Conservation (phyloP, 495 filamentous ascomycete species). For the Penicillium egyptiacum region DNA sequence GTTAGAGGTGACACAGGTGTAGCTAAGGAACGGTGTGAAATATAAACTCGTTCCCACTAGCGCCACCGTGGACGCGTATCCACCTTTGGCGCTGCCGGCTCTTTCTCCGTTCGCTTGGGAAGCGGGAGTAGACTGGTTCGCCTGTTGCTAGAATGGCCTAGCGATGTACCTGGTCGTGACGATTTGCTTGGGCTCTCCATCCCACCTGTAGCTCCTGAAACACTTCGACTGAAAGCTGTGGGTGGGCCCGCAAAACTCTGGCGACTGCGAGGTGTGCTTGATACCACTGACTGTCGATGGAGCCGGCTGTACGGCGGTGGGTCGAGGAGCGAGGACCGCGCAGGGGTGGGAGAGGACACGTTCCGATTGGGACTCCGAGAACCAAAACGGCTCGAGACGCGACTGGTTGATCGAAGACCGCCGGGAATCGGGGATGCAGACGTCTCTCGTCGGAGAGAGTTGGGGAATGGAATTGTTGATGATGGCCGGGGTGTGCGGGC, state of each 20-base stretch:
- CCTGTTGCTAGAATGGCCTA: constrained; percentile 47
- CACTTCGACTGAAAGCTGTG: constrained; percentile 37
- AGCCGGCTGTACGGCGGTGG: constrained; percentile 47
- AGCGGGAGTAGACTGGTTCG: constrained; percentile 52
- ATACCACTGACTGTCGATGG: constrained; percentile 30
- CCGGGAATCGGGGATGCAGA: constrained; percentile 45
- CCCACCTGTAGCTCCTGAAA: constrained; percentile 29
- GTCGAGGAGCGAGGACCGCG: constrained; percentile 32
- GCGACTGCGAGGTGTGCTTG: constrained; percentile 40
- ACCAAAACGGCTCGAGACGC: constrained; percentile 41
- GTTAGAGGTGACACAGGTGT: not conserved
- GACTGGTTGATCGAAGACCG: constrained; percentile 32
- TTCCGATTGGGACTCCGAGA: constrained; percentile 41
- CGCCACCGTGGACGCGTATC: constrained; percentile 44
- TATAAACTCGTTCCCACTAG: constrained; percentile 1
- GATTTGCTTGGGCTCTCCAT: constrained; percentile 38
- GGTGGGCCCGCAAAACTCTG: constrained; percentile 42
- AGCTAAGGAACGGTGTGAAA: not conserved
- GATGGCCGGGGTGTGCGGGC: constrained; percentile 39
- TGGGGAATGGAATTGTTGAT: constrained; percentile 39
- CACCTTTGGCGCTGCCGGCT: constrained; percentile 27
- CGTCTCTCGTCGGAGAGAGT: constrained; percentile 39
- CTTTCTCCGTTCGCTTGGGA: constrained; percentile 36
- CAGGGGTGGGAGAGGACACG: constrained; percentile 34
- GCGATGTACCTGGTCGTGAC: constrained; percentile 44